A percentile compares a stretch with the other conserved stretches of the same genome.
Evolutionary conservation across 2,329 filamentous ascomycete species (phyloP).

Genomic region (Aspergillus fijiensis): DNA sequence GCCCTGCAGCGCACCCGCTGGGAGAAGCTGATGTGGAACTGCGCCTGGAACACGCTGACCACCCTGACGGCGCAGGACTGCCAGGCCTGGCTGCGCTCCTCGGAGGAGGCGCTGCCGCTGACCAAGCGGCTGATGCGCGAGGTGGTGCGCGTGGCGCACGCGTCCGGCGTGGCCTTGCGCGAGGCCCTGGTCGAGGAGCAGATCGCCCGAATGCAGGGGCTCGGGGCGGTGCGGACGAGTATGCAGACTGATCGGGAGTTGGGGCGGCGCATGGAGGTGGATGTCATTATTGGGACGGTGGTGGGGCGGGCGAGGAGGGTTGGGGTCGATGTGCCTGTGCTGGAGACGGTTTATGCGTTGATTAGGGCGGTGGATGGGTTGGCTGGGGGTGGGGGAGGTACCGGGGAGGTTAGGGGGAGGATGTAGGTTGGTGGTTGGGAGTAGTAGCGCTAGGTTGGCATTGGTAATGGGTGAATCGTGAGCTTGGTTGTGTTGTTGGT

Average conservation of each 20-base stretch:
- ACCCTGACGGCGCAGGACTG: slow-evolving; percentile 46
- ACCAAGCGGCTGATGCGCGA: slow-evolving; percentile 46
- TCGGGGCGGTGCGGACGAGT: slow-evolving; percentile 45
- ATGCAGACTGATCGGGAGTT: slow-evolving; percentile 48
- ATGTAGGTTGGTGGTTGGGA: too few species aligned
- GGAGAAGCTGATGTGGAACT: slow-evolving; percentile 47
- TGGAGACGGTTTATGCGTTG: slow-evolving; percentile 42
- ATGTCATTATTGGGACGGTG: slow-evolving; percentile 48
- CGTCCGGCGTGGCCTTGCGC: slow-evolving; percentile 39
- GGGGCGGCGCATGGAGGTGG: slow-evolving; percentile 47
- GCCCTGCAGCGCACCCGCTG: slow-evolving; percentile 41
- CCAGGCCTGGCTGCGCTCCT: slow-evolving; percentile 44
- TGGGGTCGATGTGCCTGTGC: slow-evolving; percentile 39
- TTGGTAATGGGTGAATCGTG: too few species aligned
- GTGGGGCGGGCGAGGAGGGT: slow-evolving; percentile 42
- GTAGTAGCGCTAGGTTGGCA: too few species aligned
- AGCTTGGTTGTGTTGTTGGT: too few species aligned
- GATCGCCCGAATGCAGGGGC: slow-evolving; percentile 39
- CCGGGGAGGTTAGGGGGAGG: too few species aligned
- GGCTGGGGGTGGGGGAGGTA: background rate
- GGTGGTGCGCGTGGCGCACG: slow-evolving; percentile 42
- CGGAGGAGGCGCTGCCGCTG: slow-evolving; percentile 39
- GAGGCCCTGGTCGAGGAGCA: slow-evolving; percentile 41
- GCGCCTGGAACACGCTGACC: slow-evolving; percentile 45
- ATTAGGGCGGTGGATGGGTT: slow-evolving; percentile 28